Evolutionary conservation across 768 basidiomycete genomes (phyloP).

Genomic region (Suillus alpinus): DNA sequence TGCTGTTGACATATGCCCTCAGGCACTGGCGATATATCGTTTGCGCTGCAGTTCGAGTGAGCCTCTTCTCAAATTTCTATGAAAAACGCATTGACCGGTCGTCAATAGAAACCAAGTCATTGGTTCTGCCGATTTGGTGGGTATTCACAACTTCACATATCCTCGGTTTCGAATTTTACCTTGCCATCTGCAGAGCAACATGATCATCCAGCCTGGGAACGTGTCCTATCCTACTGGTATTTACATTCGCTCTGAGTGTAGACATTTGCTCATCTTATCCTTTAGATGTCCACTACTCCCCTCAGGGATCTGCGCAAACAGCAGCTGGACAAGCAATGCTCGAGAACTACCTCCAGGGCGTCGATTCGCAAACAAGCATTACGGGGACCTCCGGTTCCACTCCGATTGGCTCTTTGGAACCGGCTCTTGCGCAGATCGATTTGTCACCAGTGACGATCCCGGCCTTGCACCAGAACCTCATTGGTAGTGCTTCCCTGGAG

Average conservation of each 20-base stretch:
- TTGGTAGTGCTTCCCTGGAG: constrained; percentile 50
- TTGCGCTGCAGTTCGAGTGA: constrained; percentile 54
- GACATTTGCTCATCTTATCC: not conserved
- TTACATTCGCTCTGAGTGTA: not conserved
- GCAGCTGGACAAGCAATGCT: constrained; percentile 54
- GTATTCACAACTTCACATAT: not conserved
- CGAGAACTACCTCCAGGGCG: constrained; percentile 68
- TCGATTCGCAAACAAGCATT: constrained; percentile 54
- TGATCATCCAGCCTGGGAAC: constrained; percentile 60
- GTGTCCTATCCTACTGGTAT: constrained; percentile 53
- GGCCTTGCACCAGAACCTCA: constrained; percentile 59
- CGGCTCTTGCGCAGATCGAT: constrained; percentile 57
- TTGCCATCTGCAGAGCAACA: constrained; percentile 36
- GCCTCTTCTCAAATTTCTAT: constrained; percentile 14
- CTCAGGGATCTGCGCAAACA: constrained; percentile 48
- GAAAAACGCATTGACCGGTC: constrained; percentile 3
- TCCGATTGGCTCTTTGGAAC: constrained; percentile 55
- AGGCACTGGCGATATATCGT: constrained; percentile 62
- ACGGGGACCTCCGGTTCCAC: constrained; percentile 55
- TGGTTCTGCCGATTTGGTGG: constrained; percentile 58
- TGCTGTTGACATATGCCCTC: constrained; percentile 36
- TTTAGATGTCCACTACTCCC: constrained; percentile 58
- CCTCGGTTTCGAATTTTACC: not conserved
- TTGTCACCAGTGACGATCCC: constrained; percentile 64
- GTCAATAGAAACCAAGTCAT: constrained; percentile 46